phyloP scores from a whole-genome alignment of 176 grass and related monocot species.

The Musa itinerans region DNA sequence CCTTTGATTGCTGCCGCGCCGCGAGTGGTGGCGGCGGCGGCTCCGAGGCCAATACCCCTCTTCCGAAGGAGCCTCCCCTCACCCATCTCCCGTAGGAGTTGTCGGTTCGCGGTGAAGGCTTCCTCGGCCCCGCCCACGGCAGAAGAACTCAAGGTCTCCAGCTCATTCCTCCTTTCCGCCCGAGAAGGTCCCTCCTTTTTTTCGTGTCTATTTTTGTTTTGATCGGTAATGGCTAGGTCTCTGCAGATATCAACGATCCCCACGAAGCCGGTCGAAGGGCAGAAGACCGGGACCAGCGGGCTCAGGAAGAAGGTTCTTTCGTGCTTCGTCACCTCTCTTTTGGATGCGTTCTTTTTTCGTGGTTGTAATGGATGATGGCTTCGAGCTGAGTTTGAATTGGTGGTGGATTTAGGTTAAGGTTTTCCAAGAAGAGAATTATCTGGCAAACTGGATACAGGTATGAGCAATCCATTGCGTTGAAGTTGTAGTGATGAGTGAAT shows the following conservation, averaged over 20 bases:
- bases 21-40: neutral
- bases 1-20: neutral
- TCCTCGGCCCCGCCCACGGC: slow-evolving; percentile 36
- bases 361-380: neutral
- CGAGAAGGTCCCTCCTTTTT: neutral
- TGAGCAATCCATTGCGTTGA: neutral
- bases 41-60: neutral
- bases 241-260: slow-evolving; percentile 54
- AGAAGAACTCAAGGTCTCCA: slow-evolving; percentile 39
- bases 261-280: slow-evolving; percentile 68
- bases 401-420: slow-evolving; percentile 59
- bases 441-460: slow-evolving; percentile 98
- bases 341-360: neutral
- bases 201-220: neutral
- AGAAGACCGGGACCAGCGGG: slow-evolving; percentile 88
- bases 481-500: neutral
- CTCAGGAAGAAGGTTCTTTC: slow-evolving; percentile 67
- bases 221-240: slow-evolving; percentile 3
- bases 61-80: neutral
- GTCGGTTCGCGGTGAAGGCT: slow-evolving; percentile 22
- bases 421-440: slow-evolving; percentile 80
- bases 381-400: neutral
- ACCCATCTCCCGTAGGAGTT: neutral
- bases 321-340: neutral
- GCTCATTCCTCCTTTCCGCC: neutral